Evolutionary conservation across 2,329 filamentous ascomycete genomes (phyloP).

Genomic region (Paraconiothyrium brasiliense): DNA sequence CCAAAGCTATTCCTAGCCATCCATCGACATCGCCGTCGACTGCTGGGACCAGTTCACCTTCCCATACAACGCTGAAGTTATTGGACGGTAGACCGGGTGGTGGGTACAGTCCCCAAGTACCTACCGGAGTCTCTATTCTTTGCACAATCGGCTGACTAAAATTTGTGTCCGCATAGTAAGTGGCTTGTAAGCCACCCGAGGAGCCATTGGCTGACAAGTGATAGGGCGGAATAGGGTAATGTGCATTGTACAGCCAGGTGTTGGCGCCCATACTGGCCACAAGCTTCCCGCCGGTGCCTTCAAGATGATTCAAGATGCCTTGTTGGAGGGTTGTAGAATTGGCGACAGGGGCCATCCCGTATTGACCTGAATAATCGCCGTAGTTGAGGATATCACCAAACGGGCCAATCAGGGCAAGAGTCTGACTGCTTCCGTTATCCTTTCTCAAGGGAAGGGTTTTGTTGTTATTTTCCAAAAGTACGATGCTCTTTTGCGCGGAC

Average conservation of each 20-base stretch:
- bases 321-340: conserved; percentile 53
- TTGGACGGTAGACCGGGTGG: conserved; percentile 54
- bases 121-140: conserved; percentile 50
- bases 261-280: conserved; percentile 56
- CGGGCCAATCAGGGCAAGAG: conserved; percentile 54
- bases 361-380: conserved; percentile 56
- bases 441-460: conserved; percentile 50
- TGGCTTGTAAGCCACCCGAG: conserved; percentile 51
- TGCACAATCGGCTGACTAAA: conserved; percentile 46
- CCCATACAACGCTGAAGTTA: conserved; percentile 58
- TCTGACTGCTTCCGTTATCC: conserved; percentile 38
- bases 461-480: conserved; percentile 56
- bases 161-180: conserved; percentile 54
- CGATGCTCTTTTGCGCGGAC: conserved; percentile 55
- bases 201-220: conserved; percentile 51
- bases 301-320: conserved; percentile 45
- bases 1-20: conserved; percentile 55
- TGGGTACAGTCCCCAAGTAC: conserved; percentile 58
- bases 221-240: conserved; percentile 56
- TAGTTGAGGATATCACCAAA: conserved; percentile 56
- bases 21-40: conserved; percentile 53
- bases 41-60: conserved; percentile 51
- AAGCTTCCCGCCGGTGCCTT: conserved; percentile 40
- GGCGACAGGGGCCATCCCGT: conserved; percentile 53
- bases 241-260: conserved; percentile 57